Evolutionary conservation across 2,329 filamentous ascomycete species (phyloP), one percentile per base, ranked within the genome.

Genomic region (Cytospora piceicola): DNA sequence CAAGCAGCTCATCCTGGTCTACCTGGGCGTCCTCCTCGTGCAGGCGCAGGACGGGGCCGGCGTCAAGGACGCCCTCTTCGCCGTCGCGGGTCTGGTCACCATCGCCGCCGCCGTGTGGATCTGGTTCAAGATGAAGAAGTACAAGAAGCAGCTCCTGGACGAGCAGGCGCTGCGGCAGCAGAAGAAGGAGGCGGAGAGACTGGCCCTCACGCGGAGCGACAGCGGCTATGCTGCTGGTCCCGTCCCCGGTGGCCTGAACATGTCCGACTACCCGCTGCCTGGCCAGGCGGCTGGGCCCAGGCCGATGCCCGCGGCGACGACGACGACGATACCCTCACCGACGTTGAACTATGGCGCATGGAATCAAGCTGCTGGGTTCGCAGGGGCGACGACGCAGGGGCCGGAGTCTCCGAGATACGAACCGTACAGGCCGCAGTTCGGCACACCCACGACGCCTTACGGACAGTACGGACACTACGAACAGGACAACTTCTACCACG

Each of bases 1-100:
- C 3, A 80, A 80, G 68, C 77, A 80, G 67, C 74, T 80, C 64
- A 74, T 80, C 46, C 73, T 80, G 58, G 77, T 80, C 32, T 79
- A 79, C 65, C 69, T 80, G 5, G 78, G 78, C 32, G 76, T 79
- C 7, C 73, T 79, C 11, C 70, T 79, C 4, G 70, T 74, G 0
- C 66, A 75, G 64, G 64, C 73, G 42, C 63, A 69, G 24, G 71
- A 74, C 60, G 67, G 72, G 61, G 73, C 69, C 55, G 69, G 69
- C 17, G 71, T 75, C 54, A 74, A 78, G 68, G 75, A 73, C 58
- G 69, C 77, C 34, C 73, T 79, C 1, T 73, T 79, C 20, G 73
- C 68, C 29, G 67, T 75, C 27, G 76, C 77, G 0, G 74, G 75
- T 20, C 64, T 73, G 9, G 64, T 78, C 51, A 80, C 78, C 20